Percentiles rank a stretch among this genome's conserved stretches.
Evolutionary conservation across 108 stramenopile genomes (phyloP).

Genomic region (Aurantiochytrium sp.): DNA sequence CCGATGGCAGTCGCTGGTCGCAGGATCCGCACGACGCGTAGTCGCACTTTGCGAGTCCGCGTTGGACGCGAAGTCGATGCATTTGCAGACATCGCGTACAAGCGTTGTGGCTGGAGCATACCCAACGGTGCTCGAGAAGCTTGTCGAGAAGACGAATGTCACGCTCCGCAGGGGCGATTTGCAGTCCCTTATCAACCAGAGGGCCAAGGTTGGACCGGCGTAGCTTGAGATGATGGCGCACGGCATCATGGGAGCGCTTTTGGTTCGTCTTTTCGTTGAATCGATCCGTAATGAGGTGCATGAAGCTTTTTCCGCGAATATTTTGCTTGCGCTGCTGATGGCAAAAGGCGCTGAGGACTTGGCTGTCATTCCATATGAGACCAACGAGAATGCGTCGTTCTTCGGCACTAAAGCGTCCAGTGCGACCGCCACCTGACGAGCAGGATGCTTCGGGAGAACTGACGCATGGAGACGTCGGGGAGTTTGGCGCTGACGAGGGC

Average conservation of each 20-base stretch:
- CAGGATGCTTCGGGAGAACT: too few relatives aligned
- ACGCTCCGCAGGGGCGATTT: neutral
- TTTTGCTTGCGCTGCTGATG: slow-evolving; percentile 16
- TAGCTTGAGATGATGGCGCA: neutral
- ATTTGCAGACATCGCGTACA: neutral
- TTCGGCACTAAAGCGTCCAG: neutral
- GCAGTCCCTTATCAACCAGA: neutral
- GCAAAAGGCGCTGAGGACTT: neutral
- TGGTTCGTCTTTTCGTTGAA: slow-evolving; percentile 6
- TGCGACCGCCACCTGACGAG: neutral
- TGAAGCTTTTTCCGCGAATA: slow-evolving; percentile 9
- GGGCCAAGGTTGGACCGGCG: neutral
- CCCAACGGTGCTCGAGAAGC: slow-evolving; percentile 18
- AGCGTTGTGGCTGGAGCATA: neutral
- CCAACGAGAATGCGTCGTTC: neutral
- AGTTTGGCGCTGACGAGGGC: neutral
- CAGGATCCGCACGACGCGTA: neutral
- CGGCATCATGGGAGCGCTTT: slow-evolving; percentile 9
- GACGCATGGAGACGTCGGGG: neutral
- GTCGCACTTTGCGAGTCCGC: neutral
- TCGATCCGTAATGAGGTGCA: slow-evolving; percentile 9
- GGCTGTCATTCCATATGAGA: neutral
- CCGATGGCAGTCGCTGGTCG: neutral
- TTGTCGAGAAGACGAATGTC: slow-evolving; percentile 6
- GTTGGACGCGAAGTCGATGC: neutral